Evolutionary conservation across 1,284 basidiomycete species (phyloP), one percentile per base, ranked within the genome.

Genomic region (Sporisorium sorghi): DNA sequence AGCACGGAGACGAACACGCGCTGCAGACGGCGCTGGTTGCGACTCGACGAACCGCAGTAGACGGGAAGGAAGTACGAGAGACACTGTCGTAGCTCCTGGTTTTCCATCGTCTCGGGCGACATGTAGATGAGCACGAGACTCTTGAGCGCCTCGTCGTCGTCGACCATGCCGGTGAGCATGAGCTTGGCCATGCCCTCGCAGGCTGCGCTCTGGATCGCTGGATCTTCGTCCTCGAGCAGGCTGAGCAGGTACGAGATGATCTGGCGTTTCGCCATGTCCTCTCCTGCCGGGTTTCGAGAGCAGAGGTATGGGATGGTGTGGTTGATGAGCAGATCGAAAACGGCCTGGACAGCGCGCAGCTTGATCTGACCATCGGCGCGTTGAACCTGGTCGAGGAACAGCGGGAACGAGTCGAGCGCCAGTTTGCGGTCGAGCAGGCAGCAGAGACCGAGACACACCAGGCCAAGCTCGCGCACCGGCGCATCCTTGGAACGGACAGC

Each of bases 21-120:
- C 77, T 90, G 90, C 88, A 96, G 90, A 24, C 90, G 87, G 12
- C 88, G 86, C 86, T 97, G 95, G 82, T 97, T 96, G 17, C 84
- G 85, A 2, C 90, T 86, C 0, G 92, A 91, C 1, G 93, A 93
- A 84, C 92, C 95, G 84, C 93, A 93, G 84, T 93, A 98, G 0
- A 94, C 91, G 0, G 94, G 94, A 86, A 99, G 91, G 87, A 98
- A 98, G 86, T 98, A 98, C 19, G 93, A 91, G 26, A 99, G 87
- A 83, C 94, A 97, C 85, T 98, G 96, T 57, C 94, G 88, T 30
- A 98, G 87, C 69, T 93, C 89, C 79, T 92, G 91, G 81, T 97
- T 98, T 40, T 90, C 89, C 14, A 87, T 88, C 0, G 94, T 97
- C 64, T 93, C 90, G 1, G 93, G 93, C 0, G 92, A 93, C 75